Evolutionary conservation across 495 filamentous ascomycete species (phyloP), one percentile per base, ranked within the genome.

Genomic region (Astrocystis sublimbata): DNA sequence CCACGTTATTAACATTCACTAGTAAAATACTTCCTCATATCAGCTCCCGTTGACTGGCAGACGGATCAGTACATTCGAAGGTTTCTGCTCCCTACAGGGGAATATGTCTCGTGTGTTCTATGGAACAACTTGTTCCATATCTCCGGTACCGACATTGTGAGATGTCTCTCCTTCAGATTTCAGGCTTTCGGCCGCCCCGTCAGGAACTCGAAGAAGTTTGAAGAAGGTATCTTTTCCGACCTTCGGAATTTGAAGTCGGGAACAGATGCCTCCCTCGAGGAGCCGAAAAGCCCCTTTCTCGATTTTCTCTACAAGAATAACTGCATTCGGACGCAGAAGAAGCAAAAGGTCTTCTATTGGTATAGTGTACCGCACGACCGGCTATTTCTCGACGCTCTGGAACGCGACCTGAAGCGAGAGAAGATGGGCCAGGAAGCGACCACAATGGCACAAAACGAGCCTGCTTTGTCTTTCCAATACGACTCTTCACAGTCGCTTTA

Each of bases 281-380:
- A 98, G 76, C 94, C 94, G 36, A 98, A 98, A 83, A 97, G 93
- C 79, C 86, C 91, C 2, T 98, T 98, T 79, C 85, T 98, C 52
- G 94, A 98, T 74, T 98, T 98, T 78, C 83, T 98, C 51, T 98
- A 98, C 83, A 98, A 98, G 85, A 98, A 98, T 83, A 98, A 98
- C 77, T 98, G 94, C 84, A 98, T 98, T 68, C 86, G 94, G 65
- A 98, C 94, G 26, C 94, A 98, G 77, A 98, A 98, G 86, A 98
- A 98, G 84, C 94, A 98, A 72, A 98, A 98, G 81, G 94, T 98
- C 66, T 98, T 98, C 69, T 98, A 97, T 78, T 98, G 94, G 94
- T 98, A 98, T 76, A 97, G 93, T 78, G 94, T 98, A 56, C 94
- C 94, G 6, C 94, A 98, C 75, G 94, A 98, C 79, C 86, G 94